phyloP scores from a whole-genome alignment of 2,329 filamentous ascomycete genomes.

The Monilinia fructigena region DNA sequence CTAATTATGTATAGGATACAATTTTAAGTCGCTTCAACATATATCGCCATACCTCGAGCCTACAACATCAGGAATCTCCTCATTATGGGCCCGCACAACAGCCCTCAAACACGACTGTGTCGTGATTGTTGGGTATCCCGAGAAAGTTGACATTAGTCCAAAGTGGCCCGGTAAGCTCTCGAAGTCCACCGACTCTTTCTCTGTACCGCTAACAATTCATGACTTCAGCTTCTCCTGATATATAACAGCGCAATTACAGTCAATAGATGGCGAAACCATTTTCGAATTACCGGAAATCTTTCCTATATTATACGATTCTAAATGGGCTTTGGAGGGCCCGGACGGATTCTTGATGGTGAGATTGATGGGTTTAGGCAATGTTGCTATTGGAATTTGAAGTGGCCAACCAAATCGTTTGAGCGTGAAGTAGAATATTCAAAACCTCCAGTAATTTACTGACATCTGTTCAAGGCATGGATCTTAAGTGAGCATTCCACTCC shows the following conservation, averaged over 20 bases:
- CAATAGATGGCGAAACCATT: conserved; percentile 58
- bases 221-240: conserved; percentile 46
- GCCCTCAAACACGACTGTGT: conserved; percentile 66
- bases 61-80: conserved; percentile 62
- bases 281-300: conserved; percentile 60
- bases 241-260: conserved; percentile 57
- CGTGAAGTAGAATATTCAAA: conserved; percentile 26
- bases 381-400: conserved; percentile 62
- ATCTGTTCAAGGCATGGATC: conserved; percentile 51
- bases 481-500: conserved; percentile 45
- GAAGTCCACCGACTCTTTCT: conserved; percentile 44
- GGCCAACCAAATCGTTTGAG: conserved; percentile 24
- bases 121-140: conserved; percentile 73
- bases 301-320: conserved; percentile 61
- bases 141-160: conserved; percentile 55
- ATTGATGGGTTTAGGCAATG: conserved; percentile 50
- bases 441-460: conserved; percentile 2
- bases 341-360: conserved; percentile 49
- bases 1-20: conserved; percentile 54
- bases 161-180: conserved; percentile 53
- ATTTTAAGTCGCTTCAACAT: conserved; percentile 67
- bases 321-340: conserved; percentile 57
- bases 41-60: conserved; percentile 69
- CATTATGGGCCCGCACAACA: conserved; percentile 67
- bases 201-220: background rate